Base-by-base conservation (phyloP, 192 early-diverging fungal species). In the Linnemannia hyalina region DNA sequence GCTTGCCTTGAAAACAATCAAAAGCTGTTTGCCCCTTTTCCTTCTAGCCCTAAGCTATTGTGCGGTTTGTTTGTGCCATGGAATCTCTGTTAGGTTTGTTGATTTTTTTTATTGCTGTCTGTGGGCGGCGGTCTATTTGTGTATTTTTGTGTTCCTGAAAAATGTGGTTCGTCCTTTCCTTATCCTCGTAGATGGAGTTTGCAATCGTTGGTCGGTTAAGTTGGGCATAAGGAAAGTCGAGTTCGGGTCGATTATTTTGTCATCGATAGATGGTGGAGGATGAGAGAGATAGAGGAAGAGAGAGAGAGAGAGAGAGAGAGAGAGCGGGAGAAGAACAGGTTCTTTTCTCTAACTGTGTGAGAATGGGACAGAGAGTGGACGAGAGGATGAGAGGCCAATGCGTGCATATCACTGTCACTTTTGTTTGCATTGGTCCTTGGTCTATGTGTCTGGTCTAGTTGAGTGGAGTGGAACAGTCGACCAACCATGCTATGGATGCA, bases 401-500 rank as follows among this genome's bases (percentile, higher is more conserved):
- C 60, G 60, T 32, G 60, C 60, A 65, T 65, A 16, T 65, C 22
- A 7, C 22, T 55, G 16, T 55, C 20, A 22, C n/a, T 60, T 22
- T 60, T 60, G 57, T 60, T n/a, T n/a, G 57, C 57, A 60, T 65
- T 32, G 60, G 60, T 65, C 23, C 57, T 26, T 65, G 60, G 60
- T 65, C 8, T 65, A 65, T 15, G 9, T 32, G 3, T 52, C 20
- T 65, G 60, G 29, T 65, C 26, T 65, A 65, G 29, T 35, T 23
- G 55, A 60, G 29, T 32, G 49, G 49, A 52, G 49, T 20, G 38
- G 6, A 40, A 38, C 38, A 38, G 38, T 4, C 38, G 20, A 49
- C 47, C 18, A 26, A 63, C 55, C 55, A 60, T 60, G 60, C 60
- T 26, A 32, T 35, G 3, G 26, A 16, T 35, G 11, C 60, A 65